Conservation (phyloP, 2,329 filamentous ascomycete genomes). For the Botrytis fragariae region DNA sequence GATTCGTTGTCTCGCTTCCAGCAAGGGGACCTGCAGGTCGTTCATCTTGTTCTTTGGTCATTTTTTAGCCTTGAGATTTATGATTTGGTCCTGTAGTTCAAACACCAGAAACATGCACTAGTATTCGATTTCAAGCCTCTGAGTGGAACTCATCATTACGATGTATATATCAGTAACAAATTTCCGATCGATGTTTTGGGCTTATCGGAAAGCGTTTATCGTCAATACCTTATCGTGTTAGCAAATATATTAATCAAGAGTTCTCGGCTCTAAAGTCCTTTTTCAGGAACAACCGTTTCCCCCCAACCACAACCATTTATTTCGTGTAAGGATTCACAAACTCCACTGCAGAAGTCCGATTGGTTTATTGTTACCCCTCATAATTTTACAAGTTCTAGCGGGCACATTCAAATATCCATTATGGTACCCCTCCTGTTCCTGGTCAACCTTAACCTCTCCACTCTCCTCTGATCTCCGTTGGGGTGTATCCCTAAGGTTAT, state of each 20-base stretch:
- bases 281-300: neutral
- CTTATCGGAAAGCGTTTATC: neutral
- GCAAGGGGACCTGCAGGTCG: constrained; percentile 2
- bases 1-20: constrained; percentile 9
- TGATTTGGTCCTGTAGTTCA: neutral
- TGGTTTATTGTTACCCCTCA: constrained; percentile 42
- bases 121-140: neutral
- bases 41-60: neutral
- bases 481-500: constrained; percentile 47
- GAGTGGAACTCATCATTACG: neutral
- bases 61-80: neutral
- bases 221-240: neutral
- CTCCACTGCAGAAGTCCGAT: constrained; percentile 39
- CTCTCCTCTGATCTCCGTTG: constrained; percentile 42
- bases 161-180: neutral
- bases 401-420: neutral
- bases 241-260: neutral
- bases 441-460: constrained; percentile 38
- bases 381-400: constrained; percentile 42
- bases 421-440: constrained; percentile 41
- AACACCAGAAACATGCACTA: neutral
- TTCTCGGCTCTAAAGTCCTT: neutral
- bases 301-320: neutral
- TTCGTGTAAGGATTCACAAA: neutral
- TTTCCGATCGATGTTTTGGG: neutral